Percentiles rank a stretch among this genome's conserved stretches.
Evolutionary conservation across 2,329 filamentous ascomycete genomes (phyloP).

Genomic region (Arthrobotrys megalospora): DNA sequence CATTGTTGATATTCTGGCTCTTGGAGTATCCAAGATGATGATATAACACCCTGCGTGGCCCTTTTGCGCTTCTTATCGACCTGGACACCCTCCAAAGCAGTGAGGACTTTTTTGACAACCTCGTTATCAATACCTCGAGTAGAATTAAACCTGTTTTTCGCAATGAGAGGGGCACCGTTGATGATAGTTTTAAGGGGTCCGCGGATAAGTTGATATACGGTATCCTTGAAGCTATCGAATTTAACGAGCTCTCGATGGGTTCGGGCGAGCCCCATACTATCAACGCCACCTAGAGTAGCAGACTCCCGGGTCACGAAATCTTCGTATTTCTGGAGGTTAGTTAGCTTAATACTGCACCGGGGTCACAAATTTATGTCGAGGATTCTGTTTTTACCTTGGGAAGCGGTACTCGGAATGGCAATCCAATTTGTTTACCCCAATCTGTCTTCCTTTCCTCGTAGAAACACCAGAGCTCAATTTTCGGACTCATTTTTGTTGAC

Average conservation of each 20-base stretch:
- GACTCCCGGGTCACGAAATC: slow-evolving; percentile 69
- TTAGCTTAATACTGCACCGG: background rate
- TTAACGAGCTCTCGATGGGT: slow-evolving; percentile 69
- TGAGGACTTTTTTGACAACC: slow-evolving; percentile 66
- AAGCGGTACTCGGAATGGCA: slow-evolving; percentile 64
- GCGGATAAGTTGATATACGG: slow-evolving; percentile 67
- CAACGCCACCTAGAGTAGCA: slow-evolving; percentile 67
- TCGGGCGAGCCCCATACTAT: slow-evolving; percentile 66
- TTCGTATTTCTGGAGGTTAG: slow-evolving; percentile 65
- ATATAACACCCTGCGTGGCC: slow-evolving; percentile 65
- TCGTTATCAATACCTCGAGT: slow-evolving; percentile 67
- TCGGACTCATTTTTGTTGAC: slow-evolving; percentile 66
- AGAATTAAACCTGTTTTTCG: slow-evolving; percentile 67
- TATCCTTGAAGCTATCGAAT: slow-evolving; percentile 68
- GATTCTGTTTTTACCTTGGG: slow-evolving; percentile 38
- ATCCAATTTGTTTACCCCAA: slow-evolving; percentile 66
- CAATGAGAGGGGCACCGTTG: slow-evolving; percentile 66
- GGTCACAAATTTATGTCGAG: background rate
- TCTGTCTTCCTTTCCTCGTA: slow-evolving; percentile 68
- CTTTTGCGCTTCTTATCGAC: slow-evolving; percentile 66
- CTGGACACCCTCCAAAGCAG: slow-evolving; percentile 66
- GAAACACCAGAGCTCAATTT: slow-evolving; percentile 68
- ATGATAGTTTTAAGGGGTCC: slow-evolving; percentile 67
- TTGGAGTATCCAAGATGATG: slow-evolving; percentile 68
- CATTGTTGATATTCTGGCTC: slow-evolving; percentile 67